These are phyloP conservation scores for Mucor circinelloides DNA, from an alignment of 371 early-diverging fungal genomes.

Conservation along the genomic window DNA sequence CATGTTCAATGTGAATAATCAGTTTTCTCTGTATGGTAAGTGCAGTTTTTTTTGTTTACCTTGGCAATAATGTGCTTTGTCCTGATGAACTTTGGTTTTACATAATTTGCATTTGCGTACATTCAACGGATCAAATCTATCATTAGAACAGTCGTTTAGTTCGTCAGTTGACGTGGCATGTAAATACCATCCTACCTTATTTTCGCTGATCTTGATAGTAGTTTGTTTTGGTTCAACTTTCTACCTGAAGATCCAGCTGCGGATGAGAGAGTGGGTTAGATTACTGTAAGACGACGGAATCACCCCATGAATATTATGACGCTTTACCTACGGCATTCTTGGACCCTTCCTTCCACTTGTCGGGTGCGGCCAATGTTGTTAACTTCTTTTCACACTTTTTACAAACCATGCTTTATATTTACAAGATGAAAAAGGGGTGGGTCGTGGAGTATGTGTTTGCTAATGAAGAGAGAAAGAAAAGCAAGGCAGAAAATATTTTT, in stretches of 20 bases:
- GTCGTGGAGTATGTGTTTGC: background rate
- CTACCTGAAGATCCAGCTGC: constrained; percentile 55
- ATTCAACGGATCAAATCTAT: constrained; percentile 56
- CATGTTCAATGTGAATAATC: background rate
- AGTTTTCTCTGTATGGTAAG: background rate
- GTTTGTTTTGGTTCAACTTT: constrained; percentile 71
- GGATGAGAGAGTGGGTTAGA: background rate
- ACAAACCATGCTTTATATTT: constrained; percentile 55
- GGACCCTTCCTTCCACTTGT: constrained; percentile 75
- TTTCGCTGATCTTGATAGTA: constrained; percentile 64
- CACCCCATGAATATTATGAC: no score
- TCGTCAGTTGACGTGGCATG: background rate
- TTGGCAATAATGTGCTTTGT: constrained; percentile 72
- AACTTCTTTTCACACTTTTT: constrained; percentile 75
- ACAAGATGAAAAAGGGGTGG: background rate
- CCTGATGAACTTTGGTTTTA: constrained; percentile 67
- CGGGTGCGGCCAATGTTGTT: constrained; percentile 61
- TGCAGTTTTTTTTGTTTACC: constrained; percentile 27
- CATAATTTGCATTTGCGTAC: constrained; percentile 63
- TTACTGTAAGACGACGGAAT: background rate
- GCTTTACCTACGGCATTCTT: constrained; percentile 52
- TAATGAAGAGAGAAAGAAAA: background rate
- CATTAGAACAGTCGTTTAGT: background rate
- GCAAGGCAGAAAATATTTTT: background rate
- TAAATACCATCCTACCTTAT: constrained; percentile 29